These are phyloP conservation scores for Alternaria brassicicola DNA, from an alignment of 2,329 filamentous ascomycete species.

Conservation along the genomic window DNA sequence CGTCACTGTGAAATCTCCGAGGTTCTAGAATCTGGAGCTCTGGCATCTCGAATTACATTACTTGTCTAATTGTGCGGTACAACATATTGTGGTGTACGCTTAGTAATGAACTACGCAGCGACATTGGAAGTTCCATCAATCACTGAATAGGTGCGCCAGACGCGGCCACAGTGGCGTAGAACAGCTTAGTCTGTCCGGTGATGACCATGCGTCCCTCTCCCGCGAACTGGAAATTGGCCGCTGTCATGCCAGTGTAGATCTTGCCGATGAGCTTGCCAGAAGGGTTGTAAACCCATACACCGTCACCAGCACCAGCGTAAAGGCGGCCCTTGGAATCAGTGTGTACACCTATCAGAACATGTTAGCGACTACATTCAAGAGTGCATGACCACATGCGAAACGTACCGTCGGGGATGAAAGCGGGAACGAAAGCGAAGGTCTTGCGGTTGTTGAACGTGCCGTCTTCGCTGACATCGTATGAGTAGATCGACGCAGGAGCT, in stretches of 20 bases:
- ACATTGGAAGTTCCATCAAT: neutral
- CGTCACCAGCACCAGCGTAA: slow-evolving; percentile 58
- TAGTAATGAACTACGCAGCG: neutral
- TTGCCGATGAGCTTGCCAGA: slow-evolving; percentile 54
- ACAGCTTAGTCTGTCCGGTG: slow-evolving; percentile 33
- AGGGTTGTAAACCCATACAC: slow-evolving; percentile 58
- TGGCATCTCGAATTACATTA: neutral
- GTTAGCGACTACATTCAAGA: slow-evolving; percentile 6
- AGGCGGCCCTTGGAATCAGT: slow-evolving; percentile 58
- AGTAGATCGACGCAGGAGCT: slow-evolving; percentile 31
- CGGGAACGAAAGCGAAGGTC: slow-evolving; percentile 27
- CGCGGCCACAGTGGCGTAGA: slow-evolving; percentile 30
- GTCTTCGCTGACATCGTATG: slow-evolving; percentile 27
- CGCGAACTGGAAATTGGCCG: slow-evolving; percentile 34
- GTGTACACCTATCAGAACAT: slow-evolving; percentile 19
- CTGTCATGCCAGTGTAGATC: slow-evolving; percentile 29
- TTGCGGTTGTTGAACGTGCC: slow-evolving; percentile 32
- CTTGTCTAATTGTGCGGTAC: neutral
- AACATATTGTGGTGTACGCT: neutral
- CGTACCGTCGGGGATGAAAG: slow-evolving; percentile 29
- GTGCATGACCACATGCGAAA: neutral
- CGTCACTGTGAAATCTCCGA: neutral
- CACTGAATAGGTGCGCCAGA: slow-evolving; percentile 16
- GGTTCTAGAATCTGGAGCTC: neutral
- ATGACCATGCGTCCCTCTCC: slow-evolving; percentile 33